Evolutionary conservation across 768 basidiomycete genomes (phyloP).

Genomic region (Hygrocybe coccinea): DNA sequence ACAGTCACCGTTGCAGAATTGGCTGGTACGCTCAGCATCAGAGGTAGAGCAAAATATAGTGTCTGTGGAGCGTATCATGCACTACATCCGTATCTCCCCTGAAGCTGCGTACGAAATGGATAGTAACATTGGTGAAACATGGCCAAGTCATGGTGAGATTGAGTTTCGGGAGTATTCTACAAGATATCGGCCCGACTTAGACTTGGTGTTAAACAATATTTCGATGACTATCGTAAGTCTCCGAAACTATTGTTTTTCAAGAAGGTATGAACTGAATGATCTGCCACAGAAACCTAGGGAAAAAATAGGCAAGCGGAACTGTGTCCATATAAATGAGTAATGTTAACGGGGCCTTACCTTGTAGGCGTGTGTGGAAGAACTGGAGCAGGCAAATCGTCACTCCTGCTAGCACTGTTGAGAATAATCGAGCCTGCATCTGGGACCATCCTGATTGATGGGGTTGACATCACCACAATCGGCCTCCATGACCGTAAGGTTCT

Average conservation of each 20-base stretch:
- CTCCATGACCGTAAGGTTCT: slow-evolving; percentile 55
- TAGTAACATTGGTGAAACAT: slow-evolving; percentile 46
- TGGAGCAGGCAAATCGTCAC: neutral
- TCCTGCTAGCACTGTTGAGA: neutral
- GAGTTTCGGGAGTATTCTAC: slow-evolving; percentile 75
- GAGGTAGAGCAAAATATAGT: slow-evolving; percentile 57
- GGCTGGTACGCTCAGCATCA: slow-evolving; percentile 76
- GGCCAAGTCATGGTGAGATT: slow-evolving; percentile 73
- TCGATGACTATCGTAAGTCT: too few species aligned
- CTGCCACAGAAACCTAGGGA: neutral
- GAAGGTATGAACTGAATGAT: too few species aligned
- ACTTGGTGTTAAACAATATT: slow-evolving; percentile 67
- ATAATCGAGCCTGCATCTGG: neutral
- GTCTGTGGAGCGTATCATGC: slow-evolving; percentile 76
- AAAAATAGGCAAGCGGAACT: neutral
- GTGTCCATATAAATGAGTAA: neutral
- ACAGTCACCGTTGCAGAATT: slow-evolving; percentile 46
- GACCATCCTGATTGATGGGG: slow-evolving; percentile 50
- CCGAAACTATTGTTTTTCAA: too few species aligned
- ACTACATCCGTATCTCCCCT: slow-evolving; percentile 67
- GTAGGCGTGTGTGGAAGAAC: neutral
- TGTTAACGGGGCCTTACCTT: neutral
- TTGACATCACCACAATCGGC: slow-evolving; percentile 64
- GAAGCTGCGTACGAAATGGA: slow-evolving; percentile 76
- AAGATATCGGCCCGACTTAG: slow-evolving; percentile 74